Base-by-base conservation (phyloP, 768 basidiomycete species). In the Tulasnella sp. region DNA sequence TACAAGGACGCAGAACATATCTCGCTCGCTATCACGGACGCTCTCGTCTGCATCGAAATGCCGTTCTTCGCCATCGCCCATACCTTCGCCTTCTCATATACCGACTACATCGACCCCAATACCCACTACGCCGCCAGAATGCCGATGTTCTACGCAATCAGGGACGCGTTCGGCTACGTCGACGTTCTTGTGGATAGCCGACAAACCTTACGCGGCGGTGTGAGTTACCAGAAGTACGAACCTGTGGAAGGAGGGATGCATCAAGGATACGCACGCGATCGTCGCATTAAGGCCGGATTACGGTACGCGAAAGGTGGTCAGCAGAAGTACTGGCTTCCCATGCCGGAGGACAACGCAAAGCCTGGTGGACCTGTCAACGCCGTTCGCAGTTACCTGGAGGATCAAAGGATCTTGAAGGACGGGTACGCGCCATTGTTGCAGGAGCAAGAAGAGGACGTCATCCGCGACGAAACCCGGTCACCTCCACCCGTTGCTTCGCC, bases 151-250 rank as follows among this genome's bases (percentile, higher is more conserved):
- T 92, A 95, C 85, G 97, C 98, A 0, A 88, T 96, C 81, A 89
- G 93, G 8, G 98, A 99, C 84, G 93, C 96, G 0, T 93, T 97
- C 81, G 95, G 97, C 7, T 82, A 92, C 75, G 90, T 92, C 80
- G 98, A 99, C 84, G 94, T 99, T 75, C 87, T 95, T 78, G 92
- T 94, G 85, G 98, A 99, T 85, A 90, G 90, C 7, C 92, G 93
- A 83, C 87, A 91, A 9, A 99, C 97, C 0, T 86, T 98, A 14
- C 90, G 90, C 41, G 97, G 97, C 16, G 90, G 97, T 5, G 96
- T 98, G 90, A 94, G 95, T 80, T 99, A 99, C 86, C 93, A 96
- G 74, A 94, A 94, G 79, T 99, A 97, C 85, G 98, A 99, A 84
- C 97, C 98, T 3, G 95, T 94, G 58, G 97, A 98, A 84, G 97